These are phyloP conservation scores for Melaleuca alternifolia DNA, from an alignment of 345 rosid genomes.

Conservation along the genomic window DNA sequence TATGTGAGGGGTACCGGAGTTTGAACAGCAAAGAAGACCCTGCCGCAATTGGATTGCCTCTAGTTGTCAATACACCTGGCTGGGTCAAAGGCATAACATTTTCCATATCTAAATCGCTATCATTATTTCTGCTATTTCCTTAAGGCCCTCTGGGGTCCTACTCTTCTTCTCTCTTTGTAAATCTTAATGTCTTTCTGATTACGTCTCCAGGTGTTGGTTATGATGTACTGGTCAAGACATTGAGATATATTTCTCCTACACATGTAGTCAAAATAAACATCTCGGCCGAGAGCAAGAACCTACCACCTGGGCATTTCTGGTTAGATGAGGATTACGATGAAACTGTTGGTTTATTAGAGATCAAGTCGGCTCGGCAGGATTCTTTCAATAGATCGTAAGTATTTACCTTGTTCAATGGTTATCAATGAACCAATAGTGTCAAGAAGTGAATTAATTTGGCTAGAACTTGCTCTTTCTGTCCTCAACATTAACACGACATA, in stretches of 20 bases:
- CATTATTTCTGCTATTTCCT: background rate
- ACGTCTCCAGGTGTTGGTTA: slow-evolving; percentile 70
- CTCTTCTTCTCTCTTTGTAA: background rate
- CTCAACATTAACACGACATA: background rate
- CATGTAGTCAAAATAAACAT: slow-evolving; percentile 85
- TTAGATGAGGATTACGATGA: slow-evolving; percentile 24
- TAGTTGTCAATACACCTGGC: slow-evolving; percentile 85
- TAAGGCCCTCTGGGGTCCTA: background rate
- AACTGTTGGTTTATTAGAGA: slow-evolving; percentile 51
- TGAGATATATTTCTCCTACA: slow-evolving; percentile 60
- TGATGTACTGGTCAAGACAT: slow-evolving; percentile 64
- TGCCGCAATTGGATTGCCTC: slow-evolving; percentile 45
- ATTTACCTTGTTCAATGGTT: background rate
- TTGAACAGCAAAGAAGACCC: slow-evolving; percentile 16
- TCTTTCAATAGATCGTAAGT: slow-evolving; percentile 72
- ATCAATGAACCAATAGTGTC: background rate
- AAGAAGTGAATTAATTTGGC: background rate
- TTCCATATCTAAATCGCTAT: background rate
- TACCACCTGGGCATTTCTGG: slow-evolving; percentile 84
- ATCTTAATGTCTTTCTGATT: background rate
- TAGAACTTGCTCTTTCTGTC: background rate
- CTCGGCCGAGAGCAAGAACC: slow-evolving; percentile 55
- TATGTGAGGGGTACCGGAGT: slow-evolving; percentile 31
- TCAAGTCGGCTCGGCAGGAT: slow-evolving; percentile 53
- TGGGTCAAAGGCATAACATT: slow-evolving; percentile 82